phyloP scores from a whole-genome alignment of 805 yeast species.

The Candida berthetii region DNA sequence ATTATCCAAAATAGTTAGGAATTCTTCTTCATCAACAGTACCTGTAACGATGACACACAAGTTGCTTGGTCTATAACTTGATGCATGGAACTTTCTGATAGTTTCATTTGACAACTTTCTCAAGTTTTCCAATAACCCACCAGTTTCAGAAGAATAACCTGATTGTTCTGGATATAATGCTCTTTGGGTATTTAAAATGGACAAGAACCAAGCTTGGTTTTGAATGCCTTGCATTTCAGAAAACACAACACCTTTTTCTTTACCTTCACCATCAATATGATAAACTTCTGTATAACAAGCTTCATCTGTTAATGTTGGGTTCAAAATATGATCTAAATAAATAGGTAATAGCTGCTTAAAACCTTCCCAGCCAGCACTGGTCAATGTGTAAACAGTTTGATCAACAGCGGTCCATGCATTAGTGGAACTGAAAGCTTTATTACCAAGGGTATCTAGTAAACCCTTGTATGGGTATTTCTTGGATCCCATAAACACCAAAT shows the following conservation, averaged over 20 bases:
- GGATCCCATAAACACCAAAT: constrained; percentile 92
- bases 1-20: constrained; percentile 48
- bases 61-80: constrained; percentile 76
- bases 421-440: constrained; percentile 75
- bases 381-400: constrained; percentile 87
- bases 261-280: constrained; percentile 85
- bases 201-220: constrained; percentile 63
- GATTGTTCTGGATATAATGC: constrained; percentile 48
- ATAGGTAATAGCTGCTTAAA: constrained; percentile 79
- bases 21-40: constrained; percentile 68
- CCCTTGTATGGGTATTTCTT: constrained; percentile 88
- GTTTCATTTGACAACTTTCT: constrained; percentile 67
- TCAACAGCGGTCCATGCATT: constrained; percentile 98
- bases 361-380: constrained; percentile 96
- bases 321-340: constrained; percentile 78
- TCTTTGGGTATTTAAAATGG: constrained; percentile 55
- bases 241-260: constrained; percentile 94
- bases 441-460: constrained; percentile 78
- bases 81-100: constrained; percentile 69
- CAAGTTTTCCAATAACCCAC: constrained; percentile 78
- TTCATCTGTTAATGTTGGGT: constrained; percentile 83
- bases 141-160: constrained; percentile 92
- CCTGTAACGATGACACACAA: constrained; percentile 83
- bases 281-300: constrained; percentile 94
- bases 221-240: constrained; percentile 96